These are phyloP conservation scores for Annulohypoxylon nitens DNA, from an alignment of 495 filamentous ascomycete genomes.

Conservation along the genomic window DNA sequence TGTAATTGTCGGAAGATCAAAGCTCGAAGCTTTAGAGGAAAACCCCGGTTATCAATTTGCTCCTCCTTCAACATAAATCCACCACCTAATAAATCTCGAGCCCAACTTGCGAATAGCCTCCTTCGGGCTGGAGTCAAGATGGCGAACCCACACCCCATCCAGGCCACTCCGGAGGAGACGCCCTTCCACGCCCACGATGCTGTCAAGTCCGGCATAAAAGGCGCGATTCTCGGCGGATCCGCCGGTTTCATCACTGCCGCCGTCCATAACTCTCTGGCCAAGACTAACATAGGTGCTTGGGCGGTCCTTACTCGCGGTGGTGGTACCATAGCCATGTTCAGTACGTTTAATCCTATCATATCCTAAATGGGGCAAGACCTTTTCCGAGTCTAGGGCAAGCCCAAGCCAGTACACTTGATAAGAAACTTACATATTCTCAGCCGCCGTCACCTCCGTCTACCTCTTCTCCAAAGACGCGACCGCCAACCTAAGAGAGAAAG, in stretches of 20 bases:
- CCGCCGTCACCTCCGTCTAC: slow-evolving; percentile 83
- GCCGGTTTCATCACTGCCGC: slow-evolving; percentile 80
- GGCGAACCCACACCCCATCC: slow-evolving; percentile 46
- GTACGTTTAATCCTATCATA: slow-evolving; percentile 46
- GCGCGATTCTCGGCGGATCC: slow-evolving; percentile 72
- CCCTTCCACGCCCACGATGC: slow-evolving; percentile 84
- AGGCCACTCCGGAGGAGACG: slow-evolving; percentile 38
- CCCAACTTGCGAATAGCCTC: slow-evolving; percentile 37
- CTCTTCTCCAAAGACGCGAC: slow-evolving; percentile 70
- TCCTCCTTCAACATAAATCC: slow-evolving; percentile 9
- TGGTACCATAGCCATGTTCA: slow-evolving; percentile 53
- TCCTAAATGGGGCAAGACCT: slow-evolving; percentile 61
- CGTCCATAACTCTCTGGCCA: slow-evolving; percentile 85
- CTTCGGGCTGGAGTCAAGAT: slow-evolving; percentile 48
- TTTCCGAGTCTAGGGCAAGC: slow-evolving; percentile 62
- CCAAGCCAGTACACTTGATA: slow-evolving; percentile 22
- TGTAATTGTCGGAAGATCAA: neutral
- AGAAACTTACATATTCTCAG: slow-evolving; percentile 58
- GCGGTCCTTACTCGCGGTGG: slow-evolving; percentile 77
- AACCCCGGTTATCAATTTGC: neutral
- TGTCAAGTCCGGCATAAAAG: slow-evolving; percentile 72
- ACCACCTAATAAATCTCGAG: slow-evolving; percentile 10
- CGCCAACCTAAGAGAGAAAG: slow-evolving; percentile 62
- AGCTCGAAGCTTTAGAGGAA: neutral
- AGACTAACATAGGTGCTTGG: slow-evolving; percentile 79